These are phyloP conservation scores for Mycothermus thermophilus DNA, from an alignment of 495 filamentous ascomycete species.

Conservation along the genomic window DNA sequence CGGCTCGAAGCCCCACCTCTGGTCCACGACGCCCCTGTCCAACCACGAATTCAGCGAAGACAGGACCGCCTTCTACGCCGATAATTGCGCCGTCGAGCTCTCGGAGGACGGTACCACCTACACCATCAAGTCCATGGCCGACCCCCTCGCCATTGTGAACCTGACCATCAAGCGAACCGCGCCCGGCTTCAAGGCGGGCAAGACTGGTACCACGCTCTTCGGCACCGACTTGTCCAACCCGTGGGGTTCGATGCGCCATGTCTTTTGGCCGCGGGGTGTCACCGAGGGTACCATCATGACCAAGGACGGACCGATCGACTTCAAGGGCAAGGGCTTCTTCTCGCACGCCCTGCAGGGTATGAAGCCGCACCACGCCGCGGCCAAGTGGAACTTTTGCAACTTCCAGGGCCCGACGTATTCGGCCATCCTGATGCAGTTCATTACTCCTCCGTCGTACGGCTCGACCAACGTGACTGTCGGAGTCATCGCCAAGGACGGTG, in stretches of 20 bases:
- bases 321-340: conserved; percentile 65
- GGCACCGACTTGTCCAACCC: conserved; percentile 73
- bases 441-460: conserved; percentile 88
- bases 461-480: conserved; percentile 76
- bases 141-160: conserved; percentile 65
- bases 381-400: conserved; percentile 84
- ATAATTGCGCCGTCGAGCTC: conserved; percentile 66
- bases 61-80: conserved; percentile 68
- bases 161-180: conserved; percentile 59
- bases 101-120: conserved; percentile 72
- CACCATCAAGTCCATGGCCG: conserved; percentile 71
- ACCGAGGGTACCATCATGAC: conserved; percentile 76
- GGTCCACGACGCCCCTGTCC: conserved; percentile 61
- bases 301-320: conserved; percentile 66
- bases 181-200: conserved; percentile 77
- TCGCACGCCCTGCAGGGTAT: conserved; percentile 84
- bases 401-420: conserved; percentile 81
- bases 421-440: conserved; percentile 90
- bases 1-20: conserved; percentile 53
- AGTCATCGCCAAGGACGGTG: conserved; percentile 63
- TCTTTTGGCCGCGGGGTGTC: conserved; percentile 79
- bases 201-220: conserved; percentile 70
- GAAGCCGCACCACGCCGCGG: conserved; percentile 96
- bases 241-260: conserved; percentile 85
- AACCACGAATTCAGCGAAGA: conserved; percentile 75